Evolutionary conservation across 768 basidiomycete genomes (phyloP), one percentile per base, ranked within the genome.

Genomic region (Trichaptum fuscoviolaceum): DNA sequence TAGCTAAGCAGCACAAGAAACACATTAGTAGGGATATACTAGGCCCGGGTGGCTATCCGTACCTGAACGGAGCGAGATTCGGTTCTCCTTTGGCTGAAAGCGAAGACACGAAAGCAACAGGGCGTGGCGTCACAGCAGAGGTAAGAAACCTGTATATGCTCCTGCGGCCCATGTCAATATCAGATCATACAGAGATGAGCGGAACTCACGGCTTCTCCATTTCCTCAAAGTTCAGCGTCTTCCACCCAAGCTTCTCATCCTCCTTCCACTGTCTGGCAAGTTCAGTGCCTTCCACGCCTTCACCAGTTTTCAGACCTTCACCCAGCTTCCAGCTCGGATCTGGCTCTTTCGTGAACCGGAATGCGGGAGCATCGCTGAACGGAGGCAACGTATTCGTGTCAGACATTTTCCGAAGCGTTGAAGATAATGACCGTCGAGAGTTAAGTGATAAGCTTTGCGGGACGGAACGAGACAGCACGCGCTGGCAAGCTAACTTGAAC

Each of bases 51-150:
- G 8, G 8, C 30, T 30, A 78, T 20, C 71, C 75, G 68, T 72
- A 86, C 83, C 88, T 90, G 76, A 89, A 88, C 0, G 87, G 85
- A 5, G 88, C 87, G 60, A 91, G 82, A 75, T 90, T 91, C 23
- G 80, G 80, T 18, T 77, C 75, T 1, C 84, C 86, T 65, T 81
- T 74, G 4, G 70, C 66, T n/a, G 84, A 84, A 57, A 87, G 66
- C 8, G 87, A 82, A 15, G 88, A 89, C 42, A 90, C 83, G 67
- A 91, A 83, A 1, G 86, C 89, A 63, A 91, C 83, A 15, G 89
- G 89, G 52, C 91, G 82, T 23, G 89, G 90, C 15, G 85, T 74
- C 65, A 90, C 81, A 9, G 83, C 84, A 63, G 84, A 85, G 10
- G 83, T 86, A 70, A 89, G 70, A 65, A 89, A 71, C 27, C 77